phyloP scores from a whole-genome alignment of 2,329 filamentous ascomycete species.

The Paecilomyces sp. region DNA sequence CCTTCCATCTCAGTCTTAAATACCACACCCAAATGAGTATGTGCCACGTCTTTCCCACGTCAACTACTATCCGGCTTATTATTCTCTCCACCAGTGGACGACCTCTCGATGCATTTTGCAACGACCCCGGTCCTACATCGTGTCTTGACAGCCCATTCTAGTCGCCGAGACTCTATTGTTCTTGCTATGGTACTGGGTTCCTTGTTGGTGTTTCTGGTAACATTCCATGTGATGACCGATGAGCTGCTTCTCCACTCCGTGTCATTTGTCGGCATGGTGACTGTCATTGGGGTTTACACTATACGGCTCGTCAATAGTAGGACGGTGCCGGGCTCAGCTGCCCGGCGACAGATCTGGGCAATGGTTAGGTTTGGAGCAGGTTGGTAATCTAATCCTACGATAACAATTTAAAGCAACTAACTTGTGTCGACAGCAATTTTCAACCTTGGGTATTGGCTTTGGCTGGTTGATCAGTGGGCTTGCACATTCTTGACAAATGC shows the following conservation, averaged over 20 bases:
- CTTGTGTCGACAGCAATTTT: conserved; percentile 9
- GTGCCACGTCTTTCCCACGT: neutral
- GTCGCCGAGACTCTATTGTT: conserved; percentile 2
- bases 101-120: conserved; percentile 15
- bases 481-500: conserved; percentile 12
- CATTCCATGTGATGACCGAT: conserved; percentile 10
- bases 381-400: neutral
- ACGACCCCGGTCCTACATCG: conserved; percentile 15
- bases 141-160: conserved; percentile 10
- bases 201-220: conserved; percentile 2
- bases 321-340: conserved; percentile 5
- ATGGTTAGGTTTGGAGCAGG: conserved; percentile 14
- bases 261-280: conserved; percentile 9
- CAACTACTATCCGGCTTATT: too few species aligned
- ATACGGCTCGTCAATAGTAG: conserved; percentile 7
- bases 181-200: conserved; percentile 3
- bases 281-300: conserved; percentile 9
- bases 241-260: conserved; percentile 12
- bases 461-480: conserved; percentile 18
- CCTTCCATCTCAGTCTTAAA: conserved; percentile 24
- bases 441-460: conserved; percentile 12
- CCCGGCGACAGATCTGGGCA: conserved; percentile 11
- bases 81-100: conserved; percentile 10
- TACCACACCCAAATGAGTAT: conserved; percentile 27
- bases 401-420: neutral